Conservation (phyloP, 169 alveolate species). For the Eimeria tenella region DNA sequence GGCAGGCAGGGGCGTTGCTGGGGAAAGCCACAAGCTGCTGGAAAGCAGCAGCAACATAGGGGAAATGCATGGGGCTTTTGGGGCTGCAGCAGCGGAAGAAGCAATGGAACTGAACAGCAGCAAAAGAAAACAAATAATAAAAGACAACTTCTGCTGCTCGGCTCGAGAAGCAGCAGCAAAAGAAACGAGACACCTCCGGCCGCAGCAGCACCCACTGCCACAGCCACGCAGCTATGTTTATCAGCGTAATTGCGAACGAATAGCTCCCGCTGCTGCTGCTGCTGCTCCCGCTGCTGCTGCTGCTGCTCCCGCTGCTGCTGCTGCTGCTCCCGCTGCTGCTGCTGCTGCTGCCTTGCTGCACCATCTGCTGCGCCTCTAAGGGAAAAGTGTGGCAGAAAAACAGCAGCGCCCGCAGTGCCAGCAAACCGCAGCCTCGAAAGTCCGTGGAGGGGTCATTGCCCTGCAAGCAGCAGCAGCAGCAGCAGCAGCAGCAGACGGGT, state of each 20-base stretch:
- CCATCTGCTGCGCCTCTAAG: slow-evolving; percentile 15
- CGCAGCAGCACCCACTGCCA: slow-evolving; percentile 12
- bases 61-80: background rate
- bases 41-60: slow-evolving; percentile 28
- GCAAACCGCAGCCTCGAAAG: slow-evolving; percentile 7
- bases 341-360: slow-evolving; percentile 36
- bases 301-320: slow-evolving; percentile 26
- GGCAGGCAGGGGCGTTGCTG: background rate
- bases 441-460: slow-evolving; percentile 10
- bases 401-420: background rate
- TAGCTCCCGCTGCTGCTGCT: slow-evolving; percentile 3
- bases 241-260: background rate
- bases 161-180: background rate
- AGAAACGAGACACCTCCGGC: background rate
- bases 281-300: slow-evolving; percentile 28
- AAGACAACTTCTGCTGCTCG: background rate
- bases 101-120: background rate
- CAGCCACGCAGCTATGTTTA: slow-evolving; percentile 7
- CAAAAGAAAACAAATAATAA: background rate
- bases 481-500: background rate
- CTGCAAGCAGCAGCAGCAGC: slow-evolving; percentile 37
- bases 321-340: slow-evolving; percentile 26
- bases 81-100: background rate
- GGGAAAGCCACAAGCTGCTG: background rate
- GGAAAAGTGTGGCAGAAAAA: slow-evolving; percentile 2